Evolutionary conservation across 2,329 filamentous ascomycete species (phyloP), one percentile per base, ranked within the genome.

Genomic region (Aureobasidium zeae): DNA sequence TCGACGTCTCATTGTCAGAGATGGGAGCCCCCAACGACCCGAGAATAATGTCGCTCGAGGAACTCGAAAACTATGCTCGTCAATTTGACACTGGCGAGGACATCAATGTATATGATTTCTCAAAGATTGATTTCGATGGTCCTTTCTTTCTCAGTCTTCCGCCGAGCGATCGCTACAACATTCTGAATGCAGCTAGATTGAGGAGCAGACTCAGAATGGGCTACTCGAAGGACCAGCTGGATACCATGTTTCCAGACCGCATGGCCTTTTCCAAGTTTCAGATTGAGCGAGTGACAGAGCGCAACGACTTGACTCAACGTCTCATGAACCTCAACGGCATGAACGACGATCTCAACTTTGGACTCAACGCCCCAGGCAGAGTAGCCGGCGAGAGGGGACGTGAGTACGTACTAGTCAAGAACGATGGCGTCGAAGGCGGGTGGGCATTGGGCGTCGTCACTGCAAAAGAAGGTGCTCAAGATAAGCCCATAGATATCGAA

Each of bases 231-330:
- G 89, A 98, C 51, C 91, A 98, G 63, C 66, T 98, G 11, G 88
- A 96, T 53, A 77, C 73, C 33, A 98, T 98, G 91, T 98, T 98
- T 59, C 89, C 91, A 0, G 83, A 98, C 60, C 79, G 91, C 19
- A 95, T 98, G 87, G 91, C 83, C 1, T 98, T 98, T 58, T 95
- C 88, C 1, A 82, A 74, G 49, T 98, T 98, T 57, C 91, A 98
- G 63, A 94, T 98, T 46, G 91, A 96, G 59, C 73, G 91, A 46
- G 93, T 96, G 9, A 78, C 75, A 52, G 89, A 98, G 65, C 74
- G 93, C 37, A 98, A 98, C 56, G 84, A 94, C 50, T 72, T 98
- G 21, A 98, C 93, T 0, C 91, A 98, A 59, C 75, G 89, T 28
- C 68, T 98, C 45, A 98, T 98, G 91, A 78, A 86, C 54, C 76